phyloP scores from a whole-genome alignment of 1,284 basidiomycete species.

The Fomes fomentarius region DNA sequence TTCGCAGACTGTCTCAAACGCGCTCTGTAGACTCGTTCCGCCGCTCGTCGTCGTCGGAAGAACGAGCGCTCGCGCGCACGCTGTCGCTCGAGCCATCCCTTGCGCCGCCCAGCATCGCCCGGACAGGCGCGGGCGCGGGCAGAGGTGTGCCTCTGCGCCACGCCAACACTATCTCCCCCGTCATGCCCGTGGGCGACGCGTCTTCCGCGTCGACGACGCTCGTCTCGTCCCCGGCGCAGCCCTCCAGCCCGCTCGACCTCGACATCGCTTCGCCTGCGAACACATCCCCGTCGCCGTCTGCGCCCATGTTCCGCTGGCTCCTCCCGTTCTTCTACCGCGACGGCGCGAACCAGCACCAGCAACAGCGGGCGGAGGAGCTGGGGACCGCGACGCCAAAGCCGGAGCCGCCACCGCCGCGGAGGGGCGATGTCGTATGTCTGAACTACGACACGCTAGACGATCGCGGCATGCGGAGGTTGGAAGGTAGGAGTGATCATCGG shows the following conservation, averaged over 20 bases:
- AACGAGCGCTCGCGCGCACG: constrained; percentile 11
- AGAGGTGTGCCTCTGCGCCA: constrained; percentile 17
- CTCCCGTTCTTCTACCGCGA: constrained; percentile 51
- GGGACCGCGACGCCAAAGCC: constrained; percentile 31
- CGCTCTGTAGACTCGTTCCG: constrained; percentile 20
- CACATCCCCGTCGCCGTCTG: constrained; percentile 37
- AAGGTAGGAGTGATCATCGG: constrained; percentile 79
- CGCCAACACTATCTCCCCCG: constrained; percentile 21
- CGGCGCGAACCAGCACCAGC: background rate
- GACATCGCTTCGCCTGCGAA: constrained; percentile 12
- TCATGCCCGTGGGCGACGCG: constrained; percentile 7
- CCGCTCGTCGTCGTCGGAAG: constrained; percentile 3
- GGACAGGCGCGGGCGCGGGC: background rate
- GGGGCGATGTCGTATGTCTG: constrained; percentile 71
- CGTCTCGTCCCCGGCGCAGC: background rate
- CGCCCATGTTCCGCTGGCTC: constrained; percentile 54
- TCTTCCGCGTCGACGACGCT: background rate
- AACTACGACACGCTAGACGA: constrained; percentile 78
- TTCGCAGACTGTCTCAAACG: constrained; percentile 5
- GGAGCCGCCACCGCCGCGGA: constrained; percentile 36
- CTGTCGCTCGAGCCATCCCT: constrained; percentile 11
- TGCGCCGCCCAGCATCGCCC: background rate
- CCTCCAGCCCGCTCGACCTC: constrained; percentile 7
- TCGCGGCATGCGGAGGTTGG: constrained; percentile 70
- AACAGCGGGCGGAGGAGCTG: constrained; percentile 14